These are phyloP conservation scores for Alternaria postmessia DNA, from an alignment of 2,329 filamentous ascomycete species.

Conservation along the genomic window DNA sequence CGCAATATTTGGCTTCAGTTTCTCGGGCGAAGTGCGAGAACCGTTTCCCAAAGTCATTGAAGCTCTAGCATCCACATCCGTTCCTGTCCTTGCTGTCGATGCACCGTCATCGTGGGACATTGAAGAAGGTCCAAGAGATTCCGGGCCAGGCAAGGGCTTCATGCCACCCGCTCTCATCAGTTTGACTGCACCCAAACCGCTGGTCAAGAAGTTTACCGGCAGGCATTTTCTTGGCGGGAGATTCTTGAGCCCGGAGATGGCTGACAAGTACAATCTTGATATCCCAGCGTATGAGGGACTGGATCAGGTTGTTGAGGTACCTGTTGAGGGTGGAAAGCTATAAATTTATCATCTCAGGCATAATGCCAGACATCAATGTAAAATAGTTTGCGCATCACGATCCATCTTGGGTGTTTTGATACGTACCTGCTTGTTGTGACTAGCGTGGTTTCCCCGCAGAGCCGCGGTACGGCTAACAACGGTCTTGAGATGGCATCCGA, in stretches of 20 bases:
- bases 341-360: background rate
- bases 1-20: constrained; percentile 95
- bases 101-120: constrained; percentile 96
- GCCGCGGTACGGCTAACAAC: constrained; percentile 37
- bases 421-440: constrained; percentile 21
- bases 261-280: constrained; percentile 85
- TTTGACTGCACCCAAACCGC: constrained; percentile 90
- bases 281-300: constrained; percentile 83
- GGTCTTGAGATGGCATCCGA: constrained; percentile 32
- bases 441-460: constrained; percentile 24
- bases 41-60: constrained; percentile 86
- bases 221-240: constrained; percentile 92
- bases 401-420: constrained; percentile 4
- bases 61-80: constrained; percentile 73
- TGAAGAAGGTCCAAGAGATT: constrained; percentile 79
- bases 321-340: constrained; percentile 34
- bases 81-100: constrained; percentile 89
- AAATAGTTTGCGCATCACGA: background rate
- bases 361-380: too few species aligned
- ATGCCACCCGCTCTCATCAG: constrained; percentile 83
- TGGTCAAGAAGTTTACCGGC: constrained; percentile 83
- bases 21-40: constrained; percentile 89
- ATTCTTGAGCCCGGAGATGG: constrained; percentile 80
- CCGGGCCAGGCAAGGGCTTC: constrained; percentile 80
- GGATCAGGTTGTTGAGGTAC: constrained; percentile 87